phyloP scores from a whole-genome alignment of 2,329 filamentous ascomycete species.

The Paecilomyces sp. region DNA sequence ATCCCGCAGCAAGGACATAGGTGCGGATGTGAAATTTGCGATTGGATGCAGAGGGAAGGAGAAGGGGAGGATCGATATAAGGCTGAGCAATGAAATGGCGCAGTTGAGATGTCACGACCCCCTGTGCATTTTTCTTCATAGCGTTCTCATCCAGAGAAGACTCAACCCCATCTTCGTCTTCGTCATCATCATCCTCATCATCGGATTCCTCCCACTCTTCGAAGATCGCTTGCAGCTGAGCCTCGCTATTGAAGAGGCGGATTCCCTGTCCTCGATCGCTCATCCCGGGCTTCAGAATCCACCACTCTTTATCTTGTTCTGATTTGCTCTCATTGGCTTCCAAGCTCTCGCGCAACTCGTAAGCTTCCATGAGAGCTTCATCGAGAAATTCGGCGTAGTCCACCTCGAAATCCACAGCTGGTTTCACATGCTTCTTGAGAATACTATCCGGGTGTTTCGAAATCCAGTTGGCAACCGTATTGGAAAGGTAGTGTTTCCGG shows the following conservation, averaged over 20 bases:
- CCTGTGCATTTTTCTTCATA: constrained; percentile 27
- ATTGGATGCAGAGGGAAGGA: constrained; percentile 55
- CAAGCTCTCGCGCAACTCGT: constrained; percentile 74
- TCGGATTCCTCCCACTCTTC: constrained; percentile 74
- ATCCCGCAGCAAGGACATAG: constrained; percentile 77
- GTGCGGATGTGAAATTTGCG: constrained; percentile 93
- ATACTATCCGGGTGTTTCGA: constrained; percentile 71
- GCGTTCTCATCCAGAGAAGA: neutral
- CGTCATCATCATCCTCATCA: constrained; percentile 40
- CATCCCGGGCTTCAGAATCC: constrained; percentile 98
- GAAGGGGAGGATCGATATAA: constrained; percentile 83
- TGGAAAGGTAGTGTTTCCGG: constrained; percentile 85
- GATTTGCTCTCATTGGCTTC: constrained; percentile 62
- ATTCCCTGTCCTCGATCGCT: constrained; percentile 94
- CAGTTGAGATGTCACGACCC: constrained; percentile 79
- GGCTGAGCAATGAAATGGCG: constrained; percentile 94
- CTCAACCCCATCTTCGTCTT: constrained; percentile 34
- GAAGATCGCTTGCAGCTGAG: constrained; percentile 79
- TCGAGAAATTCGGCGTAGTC: constrained; percentile 97
- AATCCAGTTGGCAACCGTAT: constrained; percentile 77
- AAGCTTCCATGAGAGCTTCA: constrained; percentile 84
- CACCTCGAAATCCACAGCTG: constrained; percentile 80
- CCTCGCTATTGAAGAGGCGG: constrained; percentile 75
- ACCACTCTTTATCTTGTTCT: constrained; percentile 66
- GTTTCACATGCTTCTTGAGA: constrained; percentile 64